These are phyloP conservation scores for Selaginella tamariscina DNA, from an alignment of 75 land plant genomes.

Conservation along the genomic window DNA sequence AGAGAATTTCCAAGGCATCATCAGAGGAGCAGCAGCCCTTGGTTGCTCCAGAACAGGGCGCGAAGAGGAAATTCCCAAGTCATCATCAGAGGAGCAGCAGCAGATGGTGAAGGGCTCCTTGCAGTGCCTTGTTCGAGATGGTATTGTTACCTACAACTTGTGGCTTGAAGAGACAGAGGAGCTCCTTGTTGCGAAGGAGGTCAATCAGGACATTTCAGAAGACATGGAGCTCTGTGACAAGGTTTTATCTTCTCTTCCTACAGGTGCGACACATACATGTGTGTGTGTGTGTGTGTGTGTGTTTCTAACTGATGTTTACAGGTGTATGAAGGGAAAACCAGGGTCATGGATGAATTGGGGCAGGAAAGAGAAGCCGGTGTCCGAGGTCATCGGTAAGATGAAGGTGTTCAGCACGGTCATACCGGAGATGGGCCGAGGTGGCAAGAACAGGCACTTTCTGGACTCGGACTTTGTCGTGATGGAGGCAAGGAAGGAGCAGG, in stretches of 20 bases:
- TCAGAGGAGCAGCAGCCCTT: not conserved
- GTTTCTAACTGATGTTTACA: not conserved
- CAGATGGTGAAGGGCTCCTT: not conserved
- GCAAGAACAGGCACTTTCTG: not conserved
- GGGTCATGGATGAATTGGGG: slow-evolving; percentile 5
- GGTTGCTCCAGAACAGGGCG: not conserved
- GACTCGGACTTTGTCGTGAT: slow-evolving; percentile 9
- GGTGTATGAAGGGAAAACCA: slow-evolving; percentile 1
- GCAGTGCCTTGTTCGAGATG: not conserved
- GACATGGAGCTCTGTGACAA: not conserved
- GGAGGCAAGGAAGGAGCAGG: not conserved
- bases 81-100: not conserved
- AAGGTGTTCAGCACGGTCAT: not conserved
- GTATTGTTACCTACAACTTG: not conserved
- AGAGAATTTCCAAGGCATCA: not conserved
- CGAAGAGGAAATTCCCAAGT: not conserved
- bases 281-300: no score
- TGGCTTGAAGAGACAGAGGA: not conserved
- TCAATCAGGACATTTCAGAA: not conserved
- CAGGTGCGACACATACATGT: no score
- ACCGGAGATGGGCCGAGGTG: not conserved
- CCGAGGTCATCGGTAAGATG: slow-evolving; percentile 3
- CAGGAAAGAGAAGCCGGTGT: slow-evolving; percentile 2
- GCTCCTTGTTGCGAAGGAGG: not conserved
- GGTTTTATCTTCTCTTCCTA: no score